These are phyloP conservation scores for Sinapis alba DNA, from an alignment of 441 rosid genomes.

Conservation along the genomic window DNA sequence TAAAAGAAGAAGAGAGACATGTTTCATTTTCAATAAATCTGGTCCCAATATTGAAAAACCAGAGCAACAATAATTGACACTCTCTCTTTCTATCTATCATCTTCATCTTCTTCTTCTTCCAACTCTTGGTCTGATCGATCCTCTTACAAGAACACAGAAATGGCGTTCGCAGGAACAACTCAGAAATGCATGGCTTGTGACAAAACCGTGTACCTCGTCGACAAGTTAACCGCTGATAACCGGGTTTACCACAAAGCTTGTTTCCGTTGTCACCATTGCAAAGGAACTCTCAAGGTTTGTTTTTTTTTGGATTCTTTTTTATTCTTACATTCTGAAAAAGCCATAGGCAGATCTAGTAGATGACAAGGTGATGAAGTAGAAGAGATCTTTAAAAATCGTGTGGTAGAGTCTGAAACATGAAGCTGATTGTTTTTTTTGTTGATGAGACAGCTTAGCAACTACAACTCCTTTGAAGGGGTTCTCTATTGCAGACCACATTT, in stretches of 20 bases:
- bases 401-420: background rate
- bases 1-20: slow-evolving; percentile 17
- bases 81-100: slow-evolving; percentile 28
- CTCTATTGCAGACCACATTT: slow-evolving; percentile 97
- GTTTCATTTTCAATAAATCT: slow-evolving; percentile 31
- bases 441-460: slow-evolving; percentile 79
- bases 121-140: slow-evolving; percentile 16
- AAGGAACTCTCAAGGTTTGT: slow-evolving; percentile 94
- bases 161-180: slow-evolving; percentile 99
- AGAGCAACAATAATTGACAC: slow-evolving; percentile 43
- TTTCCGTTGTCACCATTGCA: slow-evolving; percentile 99
- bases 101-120: slow-evolving; percentile 10
- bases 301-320: background rate
- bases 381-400: background rate
- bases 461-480: slow-evolving; percentile 98
- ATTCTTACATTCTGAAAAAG: background rate
- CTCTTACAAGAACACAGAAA: slow-evolving; percentile 36
- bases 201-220: slow-evolving; percentile 94
- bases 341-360: background rate
- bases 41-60: slow-evolving; percentile 32
- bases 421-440: slow-evolving; percentile 24
- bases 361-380: background rate
- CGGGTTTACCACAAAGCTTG: slow-evolving; percentile 92
- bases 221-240: slow-evolving; percentile 92
- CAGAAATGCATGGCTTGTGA: slow-evolving; percentile 99